phyloP scores from a whole-genome alignment of 2,329 filamentous ascomycete species.

The Xylaria sp. region DNA sequence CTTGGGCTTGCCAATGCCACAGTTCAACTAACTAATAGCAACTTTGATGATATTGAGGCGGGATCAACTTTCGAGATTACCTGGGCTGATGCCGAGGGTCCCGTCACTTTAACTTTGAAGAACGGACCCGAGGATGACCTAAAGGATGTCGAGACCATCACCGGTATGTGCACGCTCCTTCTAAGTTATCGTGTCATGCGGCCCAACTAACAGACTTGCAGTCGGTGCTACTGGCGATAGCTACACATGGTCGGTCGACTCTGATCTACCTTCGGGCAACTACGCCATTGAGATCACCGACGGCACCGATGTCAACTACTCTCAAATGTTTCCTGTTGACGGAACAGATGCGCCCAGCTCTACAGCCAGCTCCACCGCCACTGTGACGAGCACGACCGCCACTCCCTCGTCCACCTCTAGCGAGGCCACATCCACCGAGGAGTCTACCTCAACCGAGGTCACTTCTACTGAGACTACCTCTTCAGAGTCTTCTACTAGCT shows the following conservation, averaged over 20 bases:
- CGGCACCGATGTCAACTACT: slow-evolving; percentile 51
- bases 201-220: slow-evolving; percentile 32
- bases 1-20: slow-evolving; percentile 41
- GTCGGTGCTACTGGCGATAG: slow-evolving; percentile 43
- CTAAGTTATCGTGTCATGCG: background rate
- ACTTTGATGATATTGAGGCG: slow-evolving; percentile 43
- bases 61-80: slow-evolving; percentile 51
- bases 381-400: slow-evolving; percentile 18
- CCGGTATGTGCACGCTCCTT: slow-evolving; percentile 41
- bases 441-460: slow-evolving; percentile 7
- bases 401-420: slow-evolving; percentile 25
- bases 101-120: slow-evolving; percentile 51
- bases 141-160: slow-evolving; percentile 43
- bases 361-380: slow-evolving; percentile 17
- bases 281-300: slow-evolving; percentile 56
- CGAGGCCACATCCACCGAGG: slow-evolving; percentile 24
- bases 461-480: background rate
- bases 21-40: slow-evolving; percentile 44
- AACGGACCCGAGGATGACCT: slow-evolving; percentile 47
- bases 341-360: slow-evolving; percentile 33
- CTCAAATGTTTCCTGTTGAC: slow-evolving; percentile 45
- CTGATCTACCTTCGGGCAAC: slow-evolving; percentile 45
- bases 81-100: slow-evolving; percentile 48
- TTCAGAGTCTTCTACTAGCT: slow-evolving; percentile 10
- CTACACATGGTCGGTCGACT: slow-evolving; percentile 48